Base-by-base conservation (phyloP, 1,139 yeast species). In the Waltiozyma sp. region DNA sequence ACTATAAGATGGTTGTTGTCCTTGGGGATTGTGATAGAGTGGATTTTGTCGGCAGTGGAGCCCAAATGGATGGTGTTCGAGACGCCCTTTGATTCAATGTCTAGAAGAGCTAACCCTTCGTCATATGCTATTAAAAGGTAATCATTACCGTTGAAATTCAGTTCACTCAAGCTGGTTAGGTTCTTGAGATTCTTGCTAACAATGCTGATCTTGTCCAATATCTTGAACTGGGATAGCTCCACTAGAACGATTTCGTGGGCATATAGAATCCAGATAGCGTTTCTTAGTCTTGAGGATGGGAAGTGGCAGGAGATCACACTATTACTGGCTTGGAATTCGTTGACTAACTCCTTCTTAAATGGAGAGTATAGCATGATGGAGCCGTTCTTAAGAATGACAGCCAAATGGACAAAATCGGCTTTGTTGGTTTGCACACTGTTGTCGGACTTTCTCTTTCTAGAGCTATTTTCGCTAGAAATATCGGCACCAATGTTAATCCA, bases 341-440 rank as follows among this genome's bases (percentile, higher is more conserved):
- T 60, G 24, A 65, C 54, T 13, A 64, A 52, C 26, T 61, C 65
- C 43, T 65, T 65, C 23, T 61, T 59, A 33, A 56, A 53, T 1
- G 77, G 76, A 2, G 75, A 66, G 42, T 68, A 65, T 8, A 70
- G 55, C 41, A 67, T 56, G 19, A 72, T 56, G 40, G 65, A 70
- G 3, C 72, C 70, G 28, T 61, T 58, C 16, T 58, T 58, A 23
- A 69, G 56, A 13, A 65, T 58, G 35, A 70, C 71, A 1, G 64
- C 67, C 41, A 72, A 56, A 42, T 62, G 59, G 28, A 46, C 41
- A 10, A 40, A 31, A 1, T 44, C 34, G 18, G 7, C 4, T 8
- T 14, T 31, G 34, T n/a, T 31, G 18, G 4, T n/a, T 14, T 10
- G 16, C 4, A 14, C 18, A 15, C 18, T 31, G 8, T 38, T 39